Evolutionary conservation across 352 stramenopile species (phyloP).

Genomic region (Globisporangium yorkense): DNA sequence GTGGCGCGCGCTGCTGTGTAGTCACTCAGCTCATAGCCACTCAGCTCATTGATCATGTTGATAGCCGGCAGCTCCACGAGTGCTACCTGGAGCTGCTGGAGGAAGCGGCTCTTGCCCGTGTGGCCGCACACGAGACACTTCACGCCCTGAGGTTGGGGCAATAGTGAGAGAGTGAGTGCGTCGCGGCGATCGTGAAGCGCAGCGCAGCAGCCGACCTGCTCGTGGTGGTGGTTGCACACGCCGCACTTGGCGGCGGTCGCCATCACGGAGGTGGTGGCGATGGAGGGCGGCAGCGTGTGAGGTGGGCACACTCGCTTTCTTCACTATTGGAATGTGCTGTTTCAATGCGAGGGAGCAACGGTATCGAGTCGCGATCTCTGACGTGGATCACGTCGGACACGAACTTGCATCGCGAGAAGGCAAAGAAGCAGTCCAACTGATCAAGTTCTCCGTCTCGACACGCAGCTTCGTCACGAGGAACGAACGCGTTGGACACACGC

Average conservation of each 20-base stretch:
- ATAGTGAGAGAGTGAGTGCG: neutral
- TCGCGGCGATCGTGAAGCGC: neutral
- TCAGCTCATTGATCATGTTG: too few relatives aligned
- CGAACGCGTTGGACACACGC: too few relatives aligned
- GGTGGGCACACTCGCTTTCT: neutral
- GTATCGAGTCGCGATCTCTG: too few relatives aligned
- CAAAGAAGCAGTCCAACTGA: too few relatives aligned
- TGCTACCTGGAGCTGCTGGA: neutral
- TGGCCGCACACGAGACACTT: neutral
- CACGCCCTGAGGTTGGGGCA: neutral
- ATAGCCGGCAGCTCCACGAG: too few relatives aligned
- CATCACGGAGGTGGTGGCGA: neutral
- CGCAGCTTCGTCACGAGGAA: too few relatives aligned
- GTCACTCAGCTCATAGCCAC: too few relatives aligned
- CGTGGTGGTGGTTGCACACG: conserved; percentile 49
- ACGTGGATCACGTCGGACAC: too few relatives aligned
- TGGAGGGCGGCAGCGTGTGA: too few relatives aligned
- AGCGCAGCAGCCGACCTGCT: conserved; percentile 13
- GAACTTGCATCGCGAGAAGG: too few relatives aligned
- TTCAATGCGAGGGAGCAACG: too few relatives aligned
- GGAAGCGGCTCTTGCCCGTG: neutral
- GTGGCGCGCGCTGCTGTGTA: neutral
- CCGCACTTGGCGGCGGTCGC: conserved; percentile 20
- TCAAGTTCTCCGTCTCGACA: too few relatives aligned
- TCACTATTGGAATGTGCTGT: neutral